Evolutionary conservation across 495 filamentous ascomycete genomes (phyloP).

Genomic region (Eremomyces bilateralis): DNA sequence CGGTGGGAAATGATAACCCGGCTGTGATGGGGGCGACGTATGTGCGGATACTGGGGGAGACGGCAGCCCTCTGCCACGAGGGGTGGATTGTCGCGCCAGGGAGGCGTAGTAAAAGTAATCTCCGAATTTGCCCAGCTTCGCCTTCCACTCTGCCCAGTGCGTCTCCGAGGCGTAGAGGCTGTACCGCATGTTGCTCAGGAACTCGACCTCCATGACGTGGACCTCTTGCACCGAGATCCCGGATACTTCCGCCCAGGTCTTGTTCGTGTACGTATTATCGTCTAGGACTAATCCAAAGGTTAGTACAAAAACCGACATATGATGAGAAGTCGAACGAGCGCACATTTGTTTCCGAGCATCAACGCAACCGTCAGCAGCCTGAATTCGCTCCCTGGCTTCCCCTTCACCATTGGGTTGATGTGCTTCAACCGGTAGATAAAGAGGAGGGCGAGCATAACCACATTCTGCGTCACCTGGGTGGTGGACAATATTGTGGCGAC

Average conservation of each 20-base stretch:
- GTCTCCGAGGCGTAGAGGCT: conserved; percentile 61
- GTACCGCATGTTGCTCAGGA: conserved; percentile 96
- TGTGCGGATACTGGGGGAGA: conserved; percentile 30
- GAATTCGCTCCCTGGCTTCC: conserved; percentile 85
- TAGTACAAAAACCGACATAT: not conserved
- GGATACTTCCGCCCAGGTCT: conserved; percentile 98
- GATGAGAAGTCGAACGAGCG: conserved; percentile 11
- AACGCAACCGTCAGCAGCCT: conserved; percentile 86
- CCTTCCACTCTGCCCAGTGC: conserved; percentile 75
- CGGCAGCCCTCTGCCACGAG: too few relatives aligned
- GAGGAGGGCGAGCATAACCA: conserved; percentile 71
- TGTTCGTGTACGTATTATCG: conserved; percentile 98
- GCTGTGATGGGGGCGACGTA: conserved; percentile 20
- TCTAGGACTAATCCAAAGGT: conserved; percentile 44
- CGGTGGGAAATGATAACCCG: conserved; percentile 12
- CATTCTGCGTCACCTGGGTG: conserved; percentile 93
- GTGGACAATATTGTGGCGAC: conserved; percentile 75
- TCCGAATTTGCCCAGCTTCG: conserved; percentile 53
- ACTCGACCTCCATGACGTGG: conserved; percentile 98
- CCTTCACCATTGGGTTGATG: conserved; percentile 65
- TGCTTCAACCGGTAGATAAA: conserved; percentile 90
- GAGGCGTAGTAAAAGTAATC: conserved; percentile 55
- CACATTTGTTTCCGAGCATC: conserved; percentile 98
- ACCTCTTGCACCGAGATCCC: conserved; percentile 88
- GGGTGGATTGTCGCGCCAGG: conserved; percentile 6